Evolutionary conservation across 2,329 filamentous ascomycete genomes (phyloP).

Genomic region (Aureobasidium subglaciale): DNA sequence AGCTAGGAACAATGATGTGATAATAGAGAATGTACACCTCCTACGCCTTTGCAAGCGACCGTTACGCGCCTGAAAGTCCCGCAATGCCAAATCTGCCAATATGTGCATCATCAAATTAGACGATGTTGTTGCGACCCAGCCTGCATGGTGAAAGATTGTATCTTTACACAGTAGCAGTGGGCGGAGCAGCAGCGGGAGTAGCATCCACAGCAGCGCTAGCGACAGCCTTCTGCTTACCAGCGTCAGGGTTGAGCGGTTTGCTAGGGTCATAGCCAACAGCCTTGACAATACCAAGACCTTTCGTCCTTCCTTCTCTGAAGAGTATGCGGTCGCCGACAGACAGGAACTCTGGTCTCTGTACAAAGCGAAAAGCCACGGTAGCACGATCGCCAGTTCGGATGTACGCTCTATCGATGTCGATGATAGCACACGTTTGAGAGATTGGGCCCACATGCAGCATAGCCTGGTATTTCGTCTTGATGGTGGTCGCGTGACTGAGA

Average conservation of each 20-base stretch:
- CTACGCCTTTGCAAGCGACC: too few relatives aligned
- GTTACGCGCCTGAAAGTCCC: too few relatives aligned
- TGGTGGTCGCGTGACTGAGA: conserved; percentile 90
- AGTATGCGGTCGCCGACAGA: conserved; percentile 81
- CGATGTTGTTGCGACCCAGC: too few relatives aligned
- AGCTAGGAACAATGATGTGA: too few relatives aligned
- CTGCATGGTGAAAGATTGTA: background rate
- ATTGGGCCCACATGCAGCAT: conserved; percentile 97
- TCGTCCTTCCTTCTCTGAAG: conserved; percentile 90
- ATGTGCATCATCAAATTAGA: too few relatives aligned
- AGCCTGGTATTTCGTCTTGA: conserved; percentile 93
- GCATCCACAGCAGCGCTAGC: background rate
- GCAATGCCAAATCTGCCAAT: too few relatives aligned
- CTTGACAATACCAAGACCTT: conserved; percentile 92
- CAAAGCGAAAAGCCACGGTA: conserved; percentile 86
- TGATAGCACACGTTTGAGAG: conserved; percentile 91
- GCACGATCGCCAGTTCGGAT: conserved; percentile 94
- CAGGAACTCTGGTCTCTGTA: conserved; percentile 88
- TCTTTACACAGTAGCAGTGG: background rate
- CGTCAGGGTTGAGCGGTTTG: conserved; percentile 38
- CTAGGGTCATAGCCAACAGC: conserved; percentile 74
- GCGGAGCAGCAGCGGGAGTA: background rate
- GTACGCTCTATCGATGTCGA: conserved; percentile 92
- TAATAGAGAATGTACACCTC: too few relatives aligned
- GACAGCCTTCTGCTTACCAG: conserved; percentile 21